phyloP scores from a whole-genome alignment of 192 early-diverging fungal genomes.

The Obelidium mucronatum region DNA sequence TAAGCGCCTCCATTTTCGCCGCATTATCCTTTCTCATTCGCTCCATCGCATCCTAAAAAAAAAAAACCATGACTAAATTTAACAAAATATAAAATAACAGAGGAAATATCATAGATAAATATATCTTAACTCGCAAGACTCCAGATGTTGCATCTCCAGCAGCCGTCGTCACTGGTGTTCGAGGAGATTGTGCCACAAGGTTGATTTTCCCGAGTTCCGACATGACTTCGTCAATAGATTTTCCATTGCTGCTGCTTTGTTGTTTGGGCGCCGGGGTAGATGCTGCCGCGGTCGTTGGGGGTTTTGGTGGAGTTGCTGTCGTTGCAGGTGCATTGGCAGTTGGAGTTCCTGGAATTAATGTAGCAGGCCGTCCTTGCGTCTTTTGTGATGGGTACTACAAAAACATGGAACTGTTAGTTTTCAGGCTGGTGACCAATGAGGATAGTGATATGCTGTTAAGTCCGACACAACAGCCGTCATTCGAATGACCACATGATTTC shows the following conservation, averaged over 20 bases:
- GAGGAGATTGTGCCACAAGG: neutral
- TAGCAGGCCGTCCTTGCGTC: neutral
- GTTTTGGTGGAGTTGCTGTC: neutral
- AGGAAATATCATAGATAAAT: neutral
- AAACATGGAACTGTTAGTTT: no score
- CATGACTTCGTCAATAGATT: conserved; percentile 26
- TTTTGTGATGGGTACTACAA: neutral
- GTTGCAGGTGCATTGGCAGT: neutral
- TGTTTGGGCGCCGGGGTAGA: neutral
- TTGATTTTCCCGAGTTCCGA: conserved; percentile 8
- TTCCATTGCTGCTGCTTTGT: neutral
- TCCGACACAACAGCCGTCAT: no score
- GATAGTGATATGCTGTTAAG: no score
- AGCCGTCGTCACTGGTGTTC: neutral
- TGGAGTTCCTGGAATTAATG: neutral
- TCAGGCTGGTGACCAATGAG: no score
- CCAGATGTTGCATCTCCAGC: neutral
- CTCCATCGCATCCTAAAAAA: conserved; percentile 27
- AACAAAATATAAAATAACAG: neutral
- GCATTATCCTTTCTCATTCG: conserved; percentile 29
- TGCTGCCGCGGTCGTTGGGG: neutral
- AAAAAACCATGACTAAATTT: no score
- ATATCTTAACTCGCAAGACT: neutral
- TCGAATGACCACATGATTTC: no score
- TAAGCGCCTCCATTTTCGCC: neutral